Base-by-base conservation (phyloP, 2,329 filamentous ascomycete genomes). In the Westerdykella aurantiaca region DNA sequence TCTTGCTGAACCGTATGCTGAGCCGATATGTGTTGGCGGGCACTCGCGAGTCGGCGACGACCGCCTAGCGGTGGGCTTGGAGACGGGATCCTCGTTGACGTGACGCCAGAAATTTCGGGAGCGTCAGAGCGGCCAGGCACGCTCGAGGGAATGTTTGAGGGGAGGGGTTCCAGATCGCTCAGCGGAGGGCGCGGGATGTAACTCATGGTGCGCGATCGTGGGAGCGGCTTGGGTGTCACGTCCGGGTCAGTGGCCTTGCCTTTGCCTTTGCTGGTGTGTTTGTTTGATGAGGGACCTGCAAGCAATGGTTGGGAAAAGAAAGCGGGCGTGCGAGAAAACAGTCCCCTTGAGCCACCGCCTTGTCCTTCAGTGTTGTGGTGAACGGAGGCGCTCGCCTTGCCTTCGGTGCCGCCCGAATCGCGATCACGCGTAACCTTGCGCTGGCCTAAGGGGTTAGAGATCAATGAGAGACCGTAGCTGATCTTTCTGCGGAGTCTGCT, bases 401-500 rank as follows among this genome's bases (percentile, higher is more conserved):
- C 25, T 35, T 35, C 33, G 10, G 44, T 39, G 17, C 38, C 47
- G 35, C 31, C 14, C 11, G 44, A 43, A 21, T 49, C 52, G 25
- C 51, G 52, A 21, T 43, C 52, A 3, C 55, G 44, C 6, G 50
- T 51, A 2, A 34, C 50, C 43, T 60, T 63, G 35, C 57, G 58
- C 42, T 64, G 61, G n/a, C 51, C 51, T 31, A 64, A 54, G 18
- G 60, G 56, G 29, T 56, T 57, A 16, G 61, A 61, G 40, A 65
- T 59, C 45, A 62, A 53, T 17, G 60, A 59, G 40, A 65, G 46
- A 17, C 62, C 58, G 46, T 65, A 46, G 38, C 58, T 65, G 40
- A 66, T 55, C 46, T 60, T 66, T 16, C 59, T 54, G 6, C 63
- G 58, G 40, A 66, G 62, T 21, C 53, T 62, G 48, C 56, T 57